Evolutionary conservation across 768 basidiomycete species (phyloP), one percentile per base, ranked within the genome.

Genomic region (Mycena pura): DNA sequence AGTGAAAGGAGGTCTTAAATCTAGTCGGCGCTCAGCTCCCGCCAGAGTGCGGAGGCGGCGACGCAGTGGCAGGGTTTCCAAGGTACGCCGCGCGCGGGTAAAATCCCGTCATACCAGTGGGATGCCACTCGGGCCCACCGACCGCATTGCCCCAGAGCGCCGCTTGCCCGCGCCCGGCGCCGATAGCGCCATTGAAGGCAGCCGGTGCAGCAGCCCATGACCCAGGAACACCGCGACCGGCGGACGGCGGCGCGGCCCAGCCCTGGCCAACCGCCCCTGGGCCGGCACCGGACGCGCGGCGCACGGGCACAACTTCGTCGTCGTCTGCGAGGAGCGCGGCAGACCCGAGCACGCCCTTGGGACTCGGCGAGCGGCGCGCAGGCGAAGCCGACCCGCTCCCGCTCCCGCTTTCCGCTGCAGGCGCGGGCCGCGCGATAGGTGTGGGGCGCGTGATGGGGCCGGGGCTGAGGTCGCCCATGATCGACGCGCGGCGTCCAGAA

Each of bases 261-360:
- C 76, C 74, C 55, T 82, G 82, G 7, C 82, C 75, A 11, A 82
- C 78, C 3, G 75, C 74, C 43, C 77, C 74, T 73, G 73, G 83
- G 77, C 46, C 85, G 73, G 34, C 83, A 77, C 46, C 85, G 73
- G 34, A 83, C 76, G 7, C 81, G 79, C 17, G 81, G 38, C 81
- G 74, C 10, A 74, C 71, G 8, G 77, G 70, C 15, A 93, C 84
- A 11, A 92, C 88, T 69, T 93, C 91, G 70, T 93, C 92, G 61
- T 91, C 91, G 60, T 92, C 91, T 14, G 90, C 85, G 3, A 87
- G 85, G 19, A 93, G 80, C 19, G 92, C 91, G 5, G 89, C 89
- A 14, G 91, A 92, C 13, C 92, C 92, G 7, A 92, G 78, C 32
- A 87, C 76, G 38, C 86, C 86, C 69, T 92, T 92, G 2, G 84